Conservation (phyloP, 225 moss, liverwort and hornwort genomes). For the Polytrichum formosum region DNA sequence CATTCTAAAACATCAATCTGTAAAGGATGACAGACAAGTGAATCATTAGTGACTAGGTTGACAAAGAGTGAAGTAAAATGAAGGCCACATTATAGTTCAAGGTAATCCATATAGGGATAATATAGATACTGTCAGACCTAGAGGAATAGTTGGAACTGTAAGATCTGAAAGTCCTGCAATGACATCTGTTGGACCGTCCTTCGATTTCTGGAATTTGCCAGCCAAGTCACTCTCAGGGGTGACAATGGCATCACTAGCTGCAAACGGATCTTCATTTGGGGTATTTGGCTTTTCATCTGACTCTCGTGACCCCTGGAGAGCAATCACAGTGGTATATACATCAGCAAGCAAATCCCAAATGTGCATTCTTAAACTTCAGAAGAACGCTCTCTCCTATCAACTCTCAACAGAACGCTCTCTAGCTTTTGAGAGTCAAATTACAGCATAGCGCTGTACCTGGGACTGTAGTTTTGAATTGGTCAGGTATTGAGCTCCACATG, state of each 20-base stretch:
- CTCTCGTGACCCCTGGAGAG: slow-evolving; percentile 46
- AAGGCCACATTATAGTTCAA: slow-evolving; percentile 2
- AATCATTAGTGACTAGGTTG: not conserved
- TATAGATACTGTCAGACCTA: slow-evolving; percentile 37
- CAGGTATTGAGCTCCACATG: no score
- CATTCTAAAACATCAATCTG: not conserved
- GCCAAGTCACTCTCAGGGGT: slow-evolving; percentile 87
- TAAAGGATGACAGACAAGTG: not conserved
- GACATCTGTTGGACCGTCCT: slow-evolving; percentile 82
- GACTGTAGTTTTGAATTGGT: no score
- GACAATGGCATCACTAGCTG: slow-evolving; percentile 91
- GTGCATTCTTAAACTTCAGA: no score
- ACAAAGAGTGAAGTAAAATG: slow-evolving; percentile 2
- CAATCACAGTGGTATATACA: not conserved
- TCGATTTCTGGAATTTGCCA: slow-evolving; percentile 88
- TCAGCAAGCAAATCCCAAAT: no score
- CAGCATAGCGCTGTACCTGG: no score
- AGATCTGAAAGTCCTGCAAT: slow-evolving; percentile 90
- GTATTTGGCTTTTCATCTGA: slow-evolving; percentile 64
- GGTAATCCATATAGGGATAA: not conserved
- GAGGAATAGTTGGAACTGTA: slow-evolving; percentile 65
- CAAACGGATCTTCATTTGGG: slow-evolving; percentile 90
- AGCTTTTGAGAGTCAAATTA: no score
- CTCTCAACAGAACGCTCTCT: no score
- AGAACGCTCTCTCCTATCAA: no score